phyloP scores from a whole-genome alignment of 208 protist genomes.

The Trypanosoma boissoni region DNA sequence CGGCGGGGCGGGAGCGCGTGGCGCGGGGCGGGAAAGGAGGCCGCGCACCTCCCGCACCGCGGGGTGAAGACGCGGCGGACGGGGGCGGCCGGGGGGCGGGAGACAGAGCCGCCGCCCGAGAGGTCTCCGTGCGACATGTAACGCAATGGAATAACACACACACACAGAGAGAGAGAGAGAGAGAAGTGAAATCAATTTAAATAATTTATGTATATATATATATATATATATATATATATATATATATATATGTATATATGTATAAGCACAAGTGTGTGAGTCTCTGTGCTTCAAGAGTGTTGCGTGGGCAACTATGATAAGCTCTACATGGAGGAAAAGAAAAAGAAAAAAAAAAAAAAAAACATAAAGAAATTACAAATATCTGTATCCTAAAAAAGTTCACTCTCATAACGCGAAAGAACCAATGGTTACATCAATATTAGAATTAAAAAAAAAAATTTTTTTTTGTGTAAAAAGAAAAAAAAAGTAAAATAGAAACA shows the following conservation, averaged over 20 bases:
- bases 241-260: background rate
- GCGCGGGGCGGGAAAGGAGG: slow-evolving; percentile 5
- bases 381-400: too few relatives aligned
- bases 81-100: too few relatives aligned
- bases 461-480: background rate
- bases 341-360: too few relatives aligned
- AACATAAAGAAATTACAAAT: slow-evolving; percentile 23
- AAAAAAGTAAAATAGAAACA: too few relatives aligned
- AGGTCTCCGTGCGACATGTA: too few relatives aligned
- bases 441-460: background rate
- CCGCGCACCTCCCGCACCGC: slow-evolving; percentile 5
- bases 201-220: slow-evolving; percentile 6
- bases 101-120: background rate
- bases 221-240: slow-evolving; percentile 9
- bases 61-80: slow-evolving; percentile 13
- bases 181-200: slow-evolving; percentile 9
- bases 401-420: too few relatives aligned
- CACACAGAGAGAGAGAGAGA: slow-evolving; percentile 7
- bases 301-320: too few relatives aligned
- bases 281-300: too few relatives aligned
- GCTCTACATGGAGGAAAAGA: too few relatives aligned
- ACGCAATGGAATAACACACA: background rate
- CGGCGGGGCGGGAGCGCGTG: slow-evolving; percentile 6
- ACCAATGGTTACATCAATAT: background rate
- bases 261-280: too few relatives aligned